Conservation (phyloP, 805 yeast genomes). For the Priceomyces haplophilus region DNA sequence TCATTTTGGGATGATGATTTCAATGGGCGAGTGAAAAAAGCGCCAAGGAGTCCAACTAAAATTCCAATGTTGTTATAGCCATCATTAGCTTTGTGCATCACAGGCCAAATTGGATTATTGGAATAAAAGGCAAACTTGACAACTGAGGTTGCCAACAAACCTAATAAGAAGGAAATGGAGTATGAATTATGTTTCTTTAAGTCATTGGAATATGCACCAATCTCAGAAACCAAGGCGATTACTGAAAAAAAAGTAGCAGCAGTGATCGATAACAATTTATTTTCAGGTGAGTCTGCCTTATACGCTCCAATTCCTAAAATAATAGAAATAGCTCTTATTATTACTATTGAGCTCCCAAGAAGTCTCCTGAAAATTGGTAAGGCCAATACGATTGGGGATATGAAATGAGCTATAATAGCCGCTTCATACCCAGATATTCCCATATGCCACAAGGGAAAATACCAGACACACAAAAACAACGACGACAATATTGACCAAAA, state of each 20-base stretch:
- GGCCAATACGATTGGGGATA: conserved; percentile 57
- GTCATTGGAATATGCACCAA: conserved; percentile 31
- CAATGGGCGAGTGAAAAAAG: conserved; percentile 53
- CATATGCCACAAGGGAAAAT: conserved; percentile 97
- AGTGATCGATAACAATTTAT: conserved; percentile 62
- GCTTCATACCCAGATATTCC: conserved; percentile 95
- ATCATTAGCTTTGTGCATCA: conserved; percentile 80
- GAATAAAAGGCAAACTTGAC: conserved; percentile 75
- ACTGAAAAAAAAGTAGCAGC: conserved; percentile 64
- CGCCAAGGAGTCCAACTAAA: conserved; percentile 57
- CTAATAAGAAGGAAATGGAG: conserved; percentile 60
- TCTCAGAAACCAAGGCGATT: conserved; percentile 56
- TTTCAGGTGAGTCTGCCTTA: conserved; percentile 62
- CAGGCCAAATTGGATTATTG: conserved; percentile 96
- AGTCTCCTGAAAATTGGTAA: conserved; percentile 38
- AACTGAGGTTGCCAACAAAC: conserved; percentile 69
- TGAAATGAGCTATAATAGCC: conserved; percentile 47
- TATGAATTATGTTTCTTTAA: conserved; percentile 41
- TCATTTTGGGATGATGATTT: conserved; percentile 14
- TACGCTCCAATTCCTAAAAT: conserved; percentile 75
- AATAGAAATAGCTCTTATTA: conserved; percentile 54
- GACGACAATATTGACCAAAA: conserved; percentile 87
- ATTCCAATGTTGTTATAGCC: conserved; percentile 79
- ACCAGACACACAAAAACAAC: conserved; percentile 86
- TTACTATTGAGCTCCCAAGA: conserved; percentile 45